Conservation (phyloP, 495 filamentous ascomycete genomes). For the Penicillium steckii region DNA sequence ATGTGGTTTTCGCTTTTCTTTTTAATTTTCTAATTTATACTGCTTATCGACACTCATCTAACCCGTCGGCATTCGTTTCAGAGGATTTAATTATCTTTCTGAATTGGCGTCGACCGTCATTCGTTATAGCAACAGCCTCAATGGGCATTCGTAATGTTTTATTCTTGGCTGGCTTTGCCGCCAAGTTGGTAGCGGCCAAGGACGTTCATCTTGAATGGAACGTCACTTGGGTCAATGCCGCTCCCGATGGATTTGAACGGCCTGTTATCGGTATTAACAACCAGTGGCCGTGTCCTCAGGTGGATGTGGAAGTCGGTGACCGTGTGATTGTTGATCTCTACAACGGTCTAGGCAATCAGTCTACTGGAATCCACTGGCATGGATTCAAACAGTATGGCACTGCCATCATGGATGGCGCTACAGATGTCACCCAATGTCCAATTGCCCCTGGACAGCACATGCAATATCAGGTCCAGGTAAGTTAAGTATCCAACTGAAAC, state of each 20-base stretch:
- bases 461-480: constrained; percentile 75
- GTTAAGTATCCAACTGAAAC: constrained; percentile 28
- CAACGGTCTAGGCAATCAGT: constrained; percentile 73
- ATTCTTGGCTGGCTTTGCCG: constrained; percentile 21
- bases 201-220: constrained; percentile 60
- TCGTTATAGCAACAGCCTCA: constrained; percentile 10
- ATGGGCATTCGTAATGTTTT: constrained; percentile 26
- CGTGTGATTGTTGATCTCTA: constrained; percentile 68
- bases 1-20: constrained; percentile 6
- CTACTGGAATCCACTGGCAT: constrained; percentile 70
- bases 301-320: constrained; percentile 71
- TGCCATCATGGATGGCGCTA: constrained; percentile 61
- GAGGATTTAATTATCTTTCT: constrained; percentile 22
- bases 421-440: constrained; percentile 65
- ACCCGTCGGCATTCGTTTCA: not conserved
- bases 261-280: constrained; percentile 80
- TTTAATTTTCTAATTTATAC: not conserved
- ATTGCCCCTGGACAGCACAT: constrained; percentile 56
- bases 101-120: constrained; percentile 14
- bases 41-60: constrained; percentile 1
- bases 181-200: constrained; percentile 27
- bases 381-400: constrained; percentile 63
- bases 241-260: constrained; percentile 73
- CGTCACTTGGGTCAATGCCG: constrained; percentile 75
- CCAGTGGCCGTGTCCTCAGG: constrained; percentile 72